Percentiles rank a stretch among this genome's conserved stretches.
phyloP scores from a whole-genome alignment of 2,329 filamentous ascomycete species.

The Apiospora koreana region DNA sequence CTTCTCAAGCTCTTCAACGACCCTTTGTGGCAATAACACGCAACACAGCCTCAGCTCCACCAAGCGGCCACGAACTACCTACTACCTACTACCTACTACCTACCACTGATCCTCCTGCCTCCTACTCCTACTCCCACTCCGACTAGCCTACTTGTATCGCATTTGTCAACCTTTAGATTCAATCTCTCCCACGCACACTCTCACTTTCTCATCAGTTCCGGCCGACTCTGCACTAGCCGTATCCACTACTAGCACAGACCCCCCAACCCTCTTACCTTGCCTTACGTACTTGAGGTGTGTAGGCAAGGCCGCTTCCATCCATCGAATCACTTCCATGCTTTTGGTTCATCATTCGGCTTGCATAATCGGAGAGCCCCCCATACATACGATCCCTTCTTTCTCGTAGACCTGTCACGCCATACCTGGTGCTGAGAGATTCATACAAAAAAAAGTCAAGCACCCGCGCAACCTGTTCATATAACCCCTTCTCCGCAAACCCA shows the following conservation, averaged over 20 bases:
- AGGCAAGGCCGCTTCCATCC: slow-evolving; percentile 1
- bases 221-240: slow-evolving; percentile 1
- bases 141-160: neutral
- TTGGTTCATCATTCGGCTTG: slow-evolving; percentile 1
- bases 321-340: neutral
- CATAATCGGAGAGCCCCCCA: neutral
- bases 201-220: neutral
- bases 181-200: neutral
- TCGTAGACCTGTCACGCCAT: slow-evolving; percentile 2
- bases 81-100: neutral
- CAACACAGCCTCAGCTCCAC: slow-evolving; percentile 10
- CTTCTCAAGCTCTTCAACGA: neutral
- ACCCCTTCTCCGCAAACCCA: slow-evolving; percentile 60
- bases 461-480: slow-evolving; percentile 53
- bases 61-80: neutral
- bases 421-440: slow-evolving; percentile 58
- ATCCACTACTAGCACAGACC: slow-evolving; percentile 11
- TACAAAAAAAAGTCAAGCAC: slow-evolving; percentile 87
- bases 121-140: neutral
- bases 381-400: neutral
- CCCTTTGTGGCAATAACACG: slow-evolving; percentile 1
- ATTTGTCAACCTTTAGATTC: neutral
- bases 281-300: neutral
- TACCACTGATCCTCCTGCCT: too few relatives aligned
- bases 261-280: too few relatives aligned